Conservation (phyloP, 139 green algal genomes). For the Coelastrella sp. region DNA sequence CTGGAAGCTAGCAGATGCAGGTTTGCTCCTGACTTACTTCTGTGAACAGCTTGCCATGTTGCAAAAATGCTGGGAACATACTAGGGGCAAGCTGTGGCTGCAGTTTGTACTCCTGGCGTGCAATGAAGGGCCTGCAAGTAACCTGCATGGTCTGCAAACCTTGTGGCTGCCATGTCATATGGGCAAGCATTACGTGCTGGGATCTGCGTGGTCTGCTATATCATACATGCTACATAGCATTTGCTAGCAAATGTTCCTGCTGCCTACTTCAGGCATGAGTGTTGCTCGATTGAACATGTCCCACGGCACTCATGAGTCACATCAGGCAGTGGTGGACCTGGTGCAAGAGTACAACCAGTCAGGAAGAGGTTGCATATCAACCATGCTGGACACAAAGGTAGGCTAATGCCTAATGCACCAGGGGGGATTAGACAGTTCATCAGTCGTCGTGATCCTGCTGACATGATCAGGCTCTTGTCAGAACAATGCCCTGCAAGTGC, state of each 20-base stretch:
- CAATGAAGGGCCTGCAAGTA: too few species aligned
- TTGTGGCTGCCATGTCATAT: too few species aligned
- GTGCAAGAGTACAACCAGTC: conserved; percentile 75
- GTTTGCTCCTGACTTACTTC: neutral
- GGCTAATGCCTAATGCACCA: neutral
- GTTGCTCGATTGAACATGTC: conserved; percentile 88
- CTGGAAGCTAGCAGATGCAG: conserved; percentile 74
- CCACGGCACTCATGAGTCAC: conserved; percentile 80
- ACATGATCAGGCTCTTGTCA: too few species aligned
- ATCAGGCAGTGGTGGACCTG: conserved; percentile 82
- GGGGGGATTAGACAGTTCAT: too few species aligned
- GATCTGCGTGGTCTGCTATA: neutral
- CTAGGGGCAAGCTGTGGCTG: too few species aligned
- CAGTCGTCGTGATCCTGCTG: too few species aligned
- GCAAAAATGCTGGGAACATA: too few species aligned
- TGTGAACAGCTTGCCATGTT: too few species aligned
- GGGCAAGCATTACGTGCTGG: too few species aligned
- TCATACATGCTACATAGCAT: neutral
- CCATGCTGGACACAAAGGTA: conserved; percentile 89
- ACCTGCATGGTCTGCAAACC: too few species aligned
- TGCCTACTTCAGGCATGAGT: conserved; percentile 65
- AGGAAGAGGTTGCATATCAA: conserved; percentile 64
- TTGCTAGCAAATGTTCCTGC: neutral
- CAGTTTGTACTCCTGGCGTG: too few species aligned
- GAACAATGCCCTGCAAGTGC: too few species aligned